Evolutionary conservation across 352 stramenopile genomes (phyloP), one percentile per base, ranked within the genome.

Genomic region (Globisporangium rhizosaccharum): DNA sequence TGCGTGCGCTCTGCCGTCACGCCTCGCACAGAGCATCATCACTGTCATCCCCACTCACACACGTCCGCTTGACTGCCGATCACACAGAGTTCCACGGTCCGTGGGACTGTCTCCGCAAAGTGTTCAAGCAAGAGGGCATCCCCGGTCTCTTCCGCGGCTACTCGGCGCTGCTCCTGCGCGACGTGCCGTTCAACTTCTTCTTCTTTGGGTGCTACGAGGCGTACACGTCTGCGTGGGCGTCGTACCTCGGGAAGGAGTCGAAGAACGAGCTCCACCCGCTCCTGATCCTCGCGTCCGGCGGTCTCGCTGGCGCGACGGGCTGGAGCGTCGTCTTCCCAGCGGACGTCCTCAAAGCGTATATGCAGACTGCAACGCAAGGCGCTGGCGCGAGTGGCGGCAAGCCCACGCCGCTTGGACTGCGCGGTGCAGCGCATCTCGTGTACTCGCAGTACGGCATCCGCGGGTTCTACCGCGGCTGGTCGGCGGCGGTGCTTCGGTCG

Each of bases 101-200:
- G 20, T 63, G 71, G 57, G 79, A 90, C 62, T 94, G 82, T 51
- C 61, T 92, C 57, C 50, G 72, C 18, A 87, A 90, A 55, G 76
- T 94, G 18, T 66, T 72, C 12, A 75, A 75, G 30, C 65, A 81
- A 42, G 74, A 92, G 42, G 87, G 85, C 36, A 56, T 89, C 18
- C 59, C 46, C 3, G 87, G 84, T 0, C 70, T 94, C 25, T 94
- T 90, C 54, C 70, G 79, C 51, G 88, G 88, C n/a, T 89, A 94
- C 63, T 85, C 77, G 42, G 81, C 88, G 14, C 52, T 94, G 67
- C 68, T 96, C 48, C 67, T 92, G 62, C 86, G 88, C 23, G 88
- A 96, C 59, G 83, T 96, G 28, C 88, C 88, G 26, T 96, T 96
- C 70, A 95, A 90, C 65, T 94, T 95, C 60, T 90, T 88, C 66